Evolutionary conservation across 257 asterid species (phyloP), one percentile per base, ranked within the genome.

Genomic region (Fraxinus pennsylvanica): DNA sequence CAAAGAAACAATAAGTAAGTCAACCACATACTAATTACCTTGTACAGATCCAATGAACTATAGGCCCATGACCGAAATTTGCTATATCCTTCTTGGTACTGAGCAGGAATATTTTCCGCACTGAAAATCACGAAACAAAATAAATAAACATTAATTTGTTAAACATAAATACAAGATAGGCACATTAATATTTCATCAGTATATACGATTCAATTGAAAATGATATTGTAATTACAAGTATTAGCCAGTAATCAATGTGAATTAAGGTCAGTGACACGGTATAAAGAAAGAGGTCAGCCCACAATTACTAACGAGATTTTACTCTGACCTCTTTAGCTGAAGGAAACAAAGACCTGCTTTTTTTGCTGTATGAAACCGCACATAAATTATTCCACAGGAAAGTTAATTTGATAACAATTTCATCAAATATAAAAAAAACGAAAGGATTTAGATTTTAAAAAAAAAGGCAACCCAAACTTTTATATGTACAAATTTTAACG

Each of bases 21-120:
- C 13, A 59, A 59, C 13, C 29, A 22, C 30, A 7, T 13, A 74
- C 69, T 36, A 71, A 68, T 59, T 50, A 92, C 98, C 97, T 93
- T 97, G 84, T 96, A 96, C 71, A 89, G 91, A 78, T 96, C 99
- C 83, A 96, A 86, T 4, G 99, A 93, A 84, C 89, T 89, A 77
- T 96, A 91, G 57, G 99, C 96, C 99, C 99, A 96, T 14, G 97
- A 86, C 39, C 99, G 93, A 74, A 96, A 97, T 85, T 91, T 93
- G 86, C 87, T 80, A 82, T 96, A 96, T 36, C 92, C 97, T 71
- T 93, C 98, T 9, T 89, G 97, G 88, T 91, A 93, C 82, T 90
- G 94, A 35, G 88, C 88, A 63, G 98, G 98, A 80, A 79, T 84
- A 21, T 84, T 83, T 76, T 85, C 97, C 75, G 81, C 87, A 82